Conservation (phyloP, 2,329 filamentous ascomycete genomes). For the Pestalotiopsis sp. region DNA sequence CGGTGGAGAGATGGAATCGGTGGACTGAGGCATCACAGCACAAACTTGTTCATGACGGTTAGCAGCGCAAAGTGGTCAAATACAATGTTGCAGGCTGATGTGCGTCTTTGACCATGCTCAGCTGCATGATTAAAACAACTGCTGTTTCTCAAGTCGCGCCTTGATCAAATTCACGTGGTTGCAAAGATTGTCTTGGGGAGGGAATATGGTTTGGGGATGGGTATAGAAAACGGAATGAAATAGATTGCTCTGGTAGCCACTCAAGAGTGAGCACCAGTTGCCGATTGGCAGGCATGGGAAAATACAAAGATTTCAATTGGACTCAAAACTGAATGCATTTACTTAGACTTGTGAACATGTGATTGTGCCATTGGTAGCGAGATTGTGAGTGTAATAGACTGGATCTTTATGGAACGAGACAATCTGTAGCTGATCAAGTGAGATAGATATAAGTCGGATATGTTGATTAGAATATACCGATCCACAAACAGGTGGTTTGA, state of each 20-base stretch:
- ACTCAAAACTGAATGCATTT: neutral
- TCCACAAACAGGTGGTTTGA: no score
- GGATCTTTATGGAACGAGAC: no score
- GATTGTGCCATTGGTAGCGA: neutral
- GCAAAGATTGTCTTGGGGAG: neutral
- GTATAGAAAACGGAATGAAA: neutral
- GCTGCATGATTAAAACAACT: neutral
- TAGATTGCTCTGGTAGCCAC: neutral
- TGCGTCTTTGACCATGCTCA: neutral
- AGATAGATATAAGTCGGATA: no score
- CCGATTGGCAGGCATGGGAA: neutral
- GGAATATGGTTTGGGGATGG: neutral
- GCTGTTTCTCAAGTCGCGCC: neutral
- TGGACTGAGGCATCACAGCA: neutral
- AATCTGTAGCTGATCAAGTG: no score
- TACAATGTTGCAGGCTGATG: neutral
- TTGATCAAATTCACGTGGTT: neutral
- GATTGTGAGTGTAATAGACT: no score
- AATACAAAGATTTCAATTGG: constrained; percentile 1
- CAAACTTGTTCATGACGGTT: neutral
- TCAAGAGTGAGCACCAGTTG: neutral
- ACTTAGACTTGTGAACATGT: neutral
- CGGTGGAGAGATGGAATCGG: neutral
- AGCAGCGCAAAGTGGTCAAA: neutral
- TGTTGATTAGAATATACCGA: no score